Percentiles rank a stretch among this genome's conserved stretches.
These are phyloP conservation scores for Bifiguratus adelaidae DNA, from an alignment of 192 early-diverging fungal species.

Conservation along the genomic window DNA sequence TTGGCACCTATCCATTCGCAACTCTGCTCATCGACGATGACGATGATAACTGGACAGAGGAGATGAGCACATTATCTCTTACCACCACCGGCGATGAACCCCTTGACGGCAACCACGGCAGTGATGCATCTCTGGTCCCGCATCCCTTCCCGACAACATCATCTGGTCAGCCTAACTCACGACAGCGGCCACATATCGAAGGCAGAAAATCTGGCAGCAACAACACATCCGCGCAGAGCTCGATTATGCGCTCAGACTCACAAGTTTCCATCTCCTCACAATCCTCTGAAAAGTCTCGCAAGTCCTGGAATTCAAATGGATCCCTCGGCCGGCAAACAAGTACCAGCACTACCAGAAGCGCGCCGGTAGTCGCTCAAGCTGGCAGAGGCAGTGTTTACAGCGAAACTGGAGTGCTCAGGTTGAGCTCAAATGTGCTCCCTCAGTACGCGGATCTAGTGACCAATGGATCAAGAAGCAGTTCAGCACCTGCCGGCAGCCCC, in stretches of 20 bases:
- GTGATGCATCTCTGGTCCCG: conserved; percentile 1
- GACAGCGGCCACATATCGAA: too few species aligned
- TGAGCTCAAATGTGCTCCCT: background rate
- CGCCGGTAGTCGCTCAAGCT: background rate
- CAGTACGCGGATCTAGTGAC: background rate
- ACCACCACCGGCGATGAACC: background rate
- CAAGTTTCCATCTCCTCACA: background rate
- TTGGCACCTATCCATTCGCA: conserved; percentile 1
- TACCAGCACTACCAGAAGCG: background rate
- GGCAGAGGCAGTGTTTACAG: too few species aligned
- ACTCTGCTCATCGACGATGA: conserved; percentile 5
- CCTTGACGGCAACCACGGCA: background rate
- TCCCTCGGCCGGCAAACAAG: background rate
- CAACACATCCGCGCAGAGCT: background rate
- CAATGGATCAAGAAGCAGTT: background rate
- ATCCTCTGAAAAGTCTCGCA: background rate
- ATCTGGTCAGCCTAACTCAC: too few species aligned
- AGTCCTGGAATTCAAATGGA: conserved; percentile 5
- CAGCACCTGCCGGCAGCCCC: background rate
- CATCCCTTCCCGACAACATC: too few species aligned
- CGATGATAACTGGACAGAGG: background rate
- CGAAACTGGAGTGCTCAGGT: background rate
- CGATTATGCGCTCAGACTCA: conserved; percentile 1
- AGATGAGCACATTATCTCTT: background rate
- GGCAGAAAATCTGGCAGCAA: too few species aligned